Conservation (phyloP, 2,329 filamentous ascomycete genomes). For the Neofusicoccum umdonicola region DNA sequence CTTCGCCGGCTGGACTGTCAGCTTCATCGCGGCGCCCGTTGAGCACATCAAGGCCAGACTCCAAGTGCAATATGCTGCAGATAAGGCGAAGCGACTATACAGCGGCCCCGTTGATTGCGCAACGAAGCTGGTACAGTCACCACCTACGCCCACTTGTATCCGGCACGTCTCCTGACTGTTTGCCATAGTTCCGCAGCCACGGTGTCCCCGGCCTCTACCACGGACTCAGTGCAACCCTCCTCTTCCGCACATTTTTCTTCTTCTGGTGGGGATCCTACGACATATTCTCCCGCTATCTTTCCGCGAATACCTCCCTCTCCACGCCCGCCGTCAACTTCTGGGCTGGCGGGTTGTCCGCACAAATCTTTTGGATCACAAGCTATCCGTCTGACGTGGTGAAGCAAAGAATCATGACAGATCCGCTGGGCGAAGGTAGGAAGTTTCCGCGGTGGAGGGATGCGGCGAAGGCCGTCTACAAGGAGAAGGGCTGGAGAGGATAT, state of each 20-base stretch:
- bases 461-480: conserved; percentile 70
- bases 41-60: conserved; percentile 93
- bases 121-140: conserved; percentile 56
- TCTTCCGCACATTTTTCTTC: conserved; percentile 94
- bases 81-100: conserved; percentile 76
- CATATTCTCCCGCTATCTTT: conserved; percentile 68
- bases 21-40: conserved; percentile 87
- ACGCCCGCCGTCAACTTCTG: conserved; percentile 90
- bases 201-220: conserved; percentile 81
- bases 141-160: background rate
- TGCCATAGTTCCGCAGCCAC: conserved; percentile 52
- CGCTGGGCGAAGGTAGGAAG: conserved; percentile 62
- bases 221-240: conserved; percentile 76
- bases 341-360: conserved; percentile 89
- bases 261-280: conserved; percentile 99
- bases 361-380: conserved; percentile 90
- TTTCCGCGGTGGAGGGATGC: conserved; percentile 80
- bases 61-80: conserved; percentile 87
- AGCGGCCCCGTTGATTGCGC: conserved; percentile 83
- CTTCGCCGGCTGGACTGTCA: conserved; percentile 83
- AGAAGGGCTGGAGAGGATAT: conserved; percentile 75
- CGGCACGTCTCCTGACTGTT: background rate
- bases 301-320: conserved; percentile 65
- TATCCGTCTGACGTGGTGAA: conserved; percentile 94
- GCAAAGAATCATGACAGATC: conserved; percentile 96